Base-by-base conservation (phyloP, 164 flowering plant genomes). In the Echeveria elegans region DNA sequence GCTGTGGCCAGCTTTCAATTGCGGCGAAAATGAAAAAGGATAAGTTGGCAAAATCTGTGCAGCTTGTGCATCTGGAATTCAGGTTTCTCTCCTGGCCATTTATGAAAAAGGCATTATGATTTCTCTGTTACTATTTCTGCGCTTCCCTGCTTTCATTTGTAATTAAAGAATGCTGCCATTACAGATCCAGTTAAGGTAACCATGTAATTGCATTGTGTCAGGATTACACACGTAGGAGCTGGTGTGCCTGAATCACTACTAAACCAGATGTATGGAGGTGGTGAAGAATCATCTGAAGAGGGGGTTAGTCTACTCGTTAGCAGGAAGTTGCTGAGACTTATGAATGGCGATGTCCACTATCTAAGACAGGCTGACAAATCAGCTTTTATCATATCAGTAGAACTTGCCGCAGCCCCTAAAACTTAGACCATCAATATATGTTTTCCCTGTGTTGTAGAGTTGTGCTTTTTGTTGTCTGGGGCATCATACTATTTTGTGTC, bases 161-260 rank as follows among this genome's bases (percentile, higher is more conserved):
- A n/a, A n/a, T n/a, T n/a, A n/a, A n/a, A n/a, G n/a, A n/a, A n/a
- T n/a, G n/a, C n/a, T n/a, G n/a, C n/a, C n/a, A n/a, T n/a, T n/a
- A n/a, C n/a, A n/a, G n/a, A n/a, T n/a, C n/a, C n/a, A n/a, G n/a
- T n/a, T n/a, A n/a, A n/a, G n/a, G n/a, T n/a, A n/a, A n/a, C n/a
- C n/a, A n/a, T n/a, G n/a, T n/a, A n/a, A n/a, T n/a, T n/a, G n/a
- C n/a, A n/a, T 81, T 66, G 47, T 68, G 14, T 50, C 79, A 93
- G 98, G 81, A 78, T 93, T 65, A 79, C 85, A 28, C 88, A 86
- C 72, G 67, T 83, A 0, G 96, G 98, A 6, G 76, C 78, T 50
- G 90, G 96, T 65, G 72, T 90, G 29, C 92, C 97, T 14, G 94
- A 87, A 79, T 81, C 81, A 45, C 73, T 90, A 74, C 81, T 93